A percentile compares a stretch with the other conserved stretches of the same genome.
Conservation (phyloP, 2,329 filamentous ascomycete species). For the Paraphoma sp. region DNA sequence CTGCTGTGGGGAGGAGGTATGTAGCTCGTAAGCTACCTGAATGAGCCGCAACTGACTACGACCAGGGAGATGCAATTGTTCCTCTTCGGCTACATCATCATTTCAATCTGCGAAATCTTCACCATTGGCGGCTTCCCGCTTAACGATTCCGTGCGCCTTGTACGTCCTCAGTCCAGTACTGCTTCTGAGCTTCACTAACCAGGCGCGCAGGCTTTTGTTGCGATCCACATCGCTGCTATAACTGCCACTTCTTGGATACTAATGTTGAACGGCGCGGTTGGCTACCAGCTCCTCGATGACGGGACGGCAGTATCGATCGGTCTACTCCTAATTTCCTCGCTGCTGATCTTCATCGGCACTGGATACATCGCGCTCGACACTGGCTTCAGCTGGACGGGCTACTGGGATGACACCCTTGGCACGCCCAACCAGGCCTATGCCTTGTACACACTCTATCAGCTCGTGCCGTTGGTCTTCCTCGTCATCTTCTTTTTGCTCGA, state of each 20-base stretch:
- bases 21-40: slow-evolving; percentile 19
- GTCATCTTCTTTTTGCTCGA: slow-evolving; percentile 86
- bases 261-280: slow-evolving; percentile 88
- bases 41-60: slow-evolving; percentile 26
- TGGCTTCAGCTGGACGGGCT: slow-evolving; percentile 81
- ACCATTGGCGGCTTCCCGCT: slow-evolving; percentile 90
- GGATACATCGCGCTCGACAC: slow-evolving; percentile 97
- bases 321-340: slow-evolving; percentile 74
- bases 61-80: slow-evolving; percentile 95
- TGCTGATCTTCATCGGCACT: slow-evolving; percentile 81
- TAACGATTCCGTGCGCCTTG: slow-evolving; percentile 71
- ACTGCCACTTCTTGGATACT: slow-evolving; percentile 88
- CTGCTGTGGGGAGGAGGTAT: slow-evolving; percentile 90
- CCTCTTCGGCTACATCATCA: slow-evolving; percentile 81
- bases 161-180: slow-evolving; percentile 53
- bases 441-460: slow-evolving; percentile 92
- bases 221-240: slow-evolving; percentile 88
- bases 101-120: slow-evolving; percentile 96
- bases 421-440: slow-evolving; percentile 72
- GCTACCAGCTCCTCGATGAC: slow-evolving; percentile 92
- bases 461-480: slow-evolving; percentile 88
- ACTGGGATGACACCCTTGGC: slow-evolving; percentile 66
- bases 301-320: slow-evolving; percentile 84
- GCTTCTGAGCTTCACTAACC: slow-evolving; percentile 9
- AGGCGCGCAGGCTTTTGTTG: slow-evolving; percentile 75